Conservation (phyloP, 768 basidiomycete species). For the Amyloporia xantha region DNA sequence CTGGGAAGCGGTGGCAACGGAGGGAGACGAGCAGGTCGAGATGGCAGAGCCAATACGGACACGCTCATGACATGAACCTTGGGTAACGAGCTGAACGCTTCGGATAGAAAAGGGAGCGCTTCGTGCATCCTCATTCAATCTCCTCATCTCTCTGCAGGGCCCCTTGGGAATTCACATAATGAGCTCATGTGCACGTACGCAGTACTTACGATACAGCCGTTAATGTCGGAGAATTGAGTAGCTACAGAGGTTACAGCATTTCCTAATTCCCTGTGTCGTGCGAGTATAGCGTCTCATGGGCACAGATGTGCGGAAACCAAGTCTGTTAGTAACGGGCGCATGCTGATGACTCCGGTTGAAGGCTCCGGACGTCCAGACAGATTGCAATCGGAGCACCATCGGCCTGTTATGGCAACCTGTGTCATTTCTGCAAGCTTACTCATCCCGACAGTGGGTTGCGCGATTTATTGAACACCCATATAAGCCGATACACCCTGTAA, state of each 20-base stretch:
- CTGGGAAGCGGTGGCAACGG: constrained; percentile 74
- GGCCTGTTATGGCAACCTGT: background rate
- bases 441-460: background rate
- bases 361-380: background rate
- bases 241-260: background rate
- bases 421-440: background rate
- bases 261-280: no score
- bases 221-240: constrained; percentile 1
- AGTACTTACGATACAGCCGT: constrained; percentile 1
- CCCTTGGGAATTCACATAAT: no score
- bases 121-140: background rate
- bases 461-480: background rate
- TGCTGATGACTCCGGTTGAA: no score
- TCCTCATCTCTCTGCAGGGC: no score
- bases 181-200: no score
- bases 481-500: background rate
- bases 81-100: background rate
- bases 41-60: constrained; percentile 37
- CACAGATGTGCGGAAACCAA: no score
- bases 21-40: constrained; percentile 62
- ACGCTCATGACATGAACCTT: background rate
- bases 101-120: no score
- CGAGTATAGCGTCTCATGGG: no score
- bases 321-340: no score
- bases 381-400: background rate